Evolutionary conservation across 73 alveolate genomes (phyloP), one percentile per base, ranked within the genome.

Genomic region (Breviolum minutum): DNA sequence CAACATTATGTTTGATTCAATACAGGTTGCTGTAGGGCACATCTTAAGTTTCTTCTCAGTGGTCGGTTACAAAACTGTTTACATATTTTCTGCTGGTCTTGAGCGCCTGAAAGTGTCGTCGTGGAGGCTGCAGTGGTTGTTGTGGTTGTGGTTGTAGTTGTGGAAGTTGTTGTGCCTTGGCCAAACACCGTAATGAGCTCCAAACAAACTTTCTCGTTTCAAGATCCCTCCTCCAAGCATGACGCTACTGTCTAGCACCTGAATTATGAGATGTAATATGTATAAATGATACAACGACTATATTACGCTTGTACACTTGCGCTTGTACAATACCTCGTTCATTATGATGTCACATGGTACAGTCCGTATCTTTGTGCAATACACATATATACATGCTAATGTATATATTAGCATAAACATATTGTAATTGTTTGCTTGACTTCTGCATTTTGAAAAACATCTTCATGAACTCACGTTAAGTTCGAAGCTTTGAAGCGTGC

Each of bases 161-260:
- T 48, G 7, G 90, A 77, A 29, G 10, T n/a, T 30, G 86, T 77
- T 77, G 86, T 77, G 86, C 86, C 86, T 77, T 22, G 22, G 62
- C 8, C 86, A 5, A 77, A 8, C 3, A 3, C 54, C 54, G 54
- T 40, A 40, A 40, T 40, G 54, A 40, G 54, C 54, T 40, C 54
- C 54, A 40, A 40, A 2, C 54, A 40, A 40, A 40, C 54, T 40
- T 2, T 40, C 54, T 40, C 3, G 54, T 40, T 40, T 40, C 54
- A 40, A 40, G 54, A 40, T 40, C 54, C 54, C 54, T 40, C 54
- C 54, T 40, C 54, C 54, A 40, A 40, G 54, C 54, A 40, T 40
- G 54, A 40, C 54, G 0, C 54, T 40, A 40, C 54, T 40, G 54
- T 40, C 5, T 40, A 40, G 54, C 54, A 40, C 54, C 54, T 40